A percentile compares a stretch with the other conserved stretches of the same genome.
Conservation (phyloP, 192 early-diverging fungal species). For the Backusella sp. region DNA sequence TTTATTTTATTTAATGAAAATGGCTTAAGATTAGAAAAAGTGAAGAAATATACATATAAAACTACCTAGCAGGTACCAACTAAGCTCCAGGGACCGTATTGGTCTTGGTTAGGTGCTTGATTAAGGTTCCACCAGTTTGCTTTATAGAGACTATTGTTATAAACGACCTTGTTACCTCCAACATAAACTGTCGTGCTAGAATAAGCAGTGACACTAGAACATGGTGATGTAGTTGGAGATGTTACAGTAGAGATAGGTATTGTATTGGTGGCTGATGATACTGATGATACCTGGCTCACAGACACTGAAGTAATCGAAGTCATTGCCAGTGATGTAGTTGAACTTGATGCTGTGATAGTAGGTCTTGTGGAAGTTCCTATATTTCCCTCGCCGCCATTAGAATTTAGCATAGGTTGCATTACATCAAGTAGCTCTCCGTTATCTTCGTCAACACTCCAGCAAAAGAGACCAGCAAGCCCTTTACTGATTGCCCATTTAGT, state of each 20-base stretch:
- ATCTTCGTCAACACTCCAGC: conserved; percentile 68
- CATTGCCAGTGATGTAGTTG: neutral
- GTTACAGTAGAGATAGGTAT: neutral
- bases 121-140: conserved; percentile 48
- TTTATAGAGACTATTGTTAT: conserved; percentile 36
- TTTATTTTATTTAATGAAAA: neutral
- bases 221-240: neutral
- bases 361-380: conserved; percentile 29
- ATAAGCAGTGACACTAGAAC: conserved; percentile 27
- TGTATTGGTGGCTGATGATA: neutral
- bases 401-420: neutral
- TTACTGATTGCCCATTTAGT: conserved; percentile 53
- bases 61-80: neutral
- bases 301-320: neutral
- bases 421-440: conserved; percentile 59
- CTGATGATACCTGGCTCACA: neutral
- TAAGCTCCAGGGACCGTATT: neutral
- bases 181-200: conserved; percentile 28
- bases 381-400: neutral
- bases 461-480: conserved; percentile 60
- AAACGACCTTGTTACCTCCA: conserved; percentile 38
- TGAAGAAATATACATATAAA: neutral
- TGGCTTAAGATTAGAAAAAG: neutral
- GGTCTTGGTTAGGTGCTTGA: conserved; percentile 19
- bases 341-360: neutral